Percentiles rank a stretch among this genome's conserved stretches.
phyloP scores from a whole-genome alignment of 2,329 filamentous ascomycete species.

The Moelleriella libera region DNA sequence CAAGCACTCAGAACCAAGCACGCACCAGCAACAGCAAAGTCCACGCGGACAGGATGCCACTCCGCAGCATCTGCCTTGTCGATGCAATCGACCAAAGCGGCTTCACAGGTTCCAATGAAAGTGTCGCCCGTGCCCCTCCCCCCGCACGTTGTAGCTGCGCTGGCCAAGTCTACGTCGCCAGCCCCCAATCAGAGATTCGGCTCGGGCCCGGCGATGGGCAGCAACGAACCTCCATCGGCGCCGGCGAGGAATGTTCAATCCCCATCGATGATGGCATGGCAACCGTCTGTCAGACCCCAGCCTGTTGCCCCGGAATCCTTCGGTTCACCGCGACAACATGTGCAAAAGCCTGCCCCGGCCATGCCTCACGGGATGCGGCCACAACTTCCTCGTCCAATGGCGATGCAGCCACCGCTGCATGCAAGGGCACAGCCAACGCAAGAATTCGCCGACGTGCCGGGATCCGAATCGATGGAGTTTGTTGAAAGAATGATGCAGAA shows the following conservation, averaged over 20 bases:
- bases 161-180: constrained; percentile 7
- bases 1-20: not conserved
- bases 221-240: not conserved
- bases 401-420: not conserved
- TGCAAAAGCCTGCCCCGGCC: not conserved
- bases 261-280: constrained; percentile 1
- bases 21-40: constrained; percentile 5
- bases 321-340: not conserved
- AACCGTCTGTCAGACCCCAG: not conserved
- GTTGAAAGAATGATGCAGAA: constrained; percentile 39
- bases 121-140: constrained; percentile 30
- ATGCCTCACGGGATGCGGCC: not conserved
- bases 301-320: not conserved
- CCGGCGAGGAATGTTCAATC: constrained; percentile 6
- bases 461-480: constrained; percentile 29
- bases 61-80: constrained; percentile 10
- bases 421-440: constrained; percentile 6
- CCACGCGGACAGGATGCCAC: constrained; percentile 10
- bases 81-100: constrained; percentile 14
- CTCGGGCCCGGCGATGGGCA: not conserved
- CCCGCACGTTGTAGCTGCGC: constrained; percentile 26
- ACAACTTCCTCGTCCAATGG: not conserved
- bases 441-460: constrained; percentile 26
- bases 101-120: constrained; percentile 20
- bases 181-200: not conserved